Evolutionary conservation across 106 monocot genomes (phyloP).

Genomic region (Platanthera zijinensis): DNA sequence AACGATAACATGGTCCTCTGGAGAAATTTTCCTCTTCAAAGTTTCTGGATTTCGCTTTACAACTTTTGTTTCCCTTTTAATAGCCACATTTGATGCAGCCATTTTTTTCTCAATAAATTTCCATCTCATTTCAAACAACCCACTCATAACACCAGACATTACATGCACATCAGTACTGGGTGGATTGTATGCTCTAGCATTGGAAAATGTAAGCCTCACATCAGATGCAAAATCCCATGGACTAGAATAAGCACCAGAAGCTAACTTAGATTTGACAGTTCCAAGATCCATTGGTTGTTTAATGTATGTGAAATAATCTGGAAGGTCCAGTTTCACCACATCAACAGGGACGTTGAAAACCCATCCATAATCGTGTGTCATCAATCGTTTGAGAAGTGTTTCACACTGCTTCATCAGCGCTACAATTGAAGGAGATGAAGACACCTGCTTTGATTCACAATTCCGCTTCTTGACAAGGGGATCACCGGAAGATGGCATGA

Average conservation of each 20-base stretch:
- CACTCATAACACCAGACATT: slow-evolving; percentile 67
- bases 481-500: slow-evolving; percentile 27
- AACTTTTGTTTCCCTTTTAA: slow-evolving; percentile 23
- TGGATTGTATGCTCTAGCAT: slow-evolving; percentile 92
- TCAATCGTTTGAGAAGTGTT: slow-evolving; percentile 49
- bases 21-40: slow-evolving; percentile 60
- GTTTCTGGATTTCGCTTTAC: slow-evolving; percentile 16
- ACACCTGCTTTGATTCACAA: slow-evolving; percentile 16
- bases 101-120: slow-evolving; percentile 67
- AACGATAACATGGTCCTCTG: slow-evolving; percentile 8
- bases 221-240: slow-evolving; percentile 72
- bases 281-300: slow-evolving; percentile 97
- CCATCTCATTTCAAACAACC: slow-evolving; percentile 86
- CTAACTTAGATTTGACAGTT: slow-evolving; percentile 59
- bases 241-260: slow-evolving; percentile 45
- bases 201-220: slow-evolving; percentile 83
- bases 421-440: slow-evolving; percentile 5
- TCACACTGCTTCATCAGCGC: slow-evolving; percentile 72
- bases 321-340: slow-evolving; percentile 68
- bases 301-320: slow-evolving; percentile 74
- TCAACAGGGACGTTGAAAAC: slow-evolving; percentile 80
- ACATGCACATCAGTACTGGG: slow-evolving; percentile 62
- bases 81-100: slow-evolving; percentile 19
- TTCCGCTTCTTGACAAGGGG: slow-evolving; percentile 19
- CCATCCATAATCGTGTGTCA: slow-evolving; percentile 55